Evolutionary conservation across 2,329 filamentous ascomycete genomes (phyloP).

Genomic region (Rhinocladiella mackenziei): DNA sequence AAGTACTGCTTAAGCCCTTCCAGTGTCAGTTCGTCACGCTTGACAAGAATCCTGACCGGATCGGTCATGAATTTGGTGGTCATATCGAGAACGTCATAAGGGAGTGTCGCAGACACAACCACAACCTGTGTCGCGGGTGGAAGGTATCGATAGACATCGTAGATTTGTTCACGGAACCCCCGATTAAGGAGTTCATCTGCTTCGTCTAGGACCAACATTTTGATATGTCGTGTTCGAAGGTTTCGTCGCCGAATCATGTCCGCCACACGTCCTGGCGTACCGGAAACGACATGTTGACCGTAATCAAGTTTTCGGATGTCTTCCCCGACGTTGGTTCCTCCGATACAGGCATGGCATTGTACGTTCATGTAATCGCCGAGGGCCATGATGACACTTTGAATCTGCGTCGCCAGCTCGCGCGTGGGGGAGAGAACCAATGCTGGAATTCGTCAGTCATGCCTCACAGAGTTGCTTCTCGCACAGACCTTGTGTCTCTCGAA

Average conservation of each 20-base stretch:
- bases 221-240: constrained; percentile 69
- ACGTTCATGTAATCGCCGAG: constrained; percentile 99
- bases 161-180: constrained; percentile 97
- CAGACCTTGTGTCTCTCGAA: constrained; percentile 76
- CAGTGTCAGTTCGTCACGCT: constrained; percentile 96
- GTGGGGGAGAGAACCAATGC: constrained; percentile 94
- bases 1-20: constrained; percentile 99
- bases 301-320: constrained; percentile 97
- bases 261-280: constrained; percentile 92
- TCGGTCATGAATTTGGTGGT: constrained; percentile 99
- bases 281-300: constrained; percentile 94
- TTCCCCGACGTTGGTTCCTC: constrained; percentile 94
- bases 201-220: constrained; percentile 73
- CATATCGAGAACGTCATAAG: constrained; percentile 97
- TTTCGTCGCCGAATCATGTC: constrained; percentile 75
- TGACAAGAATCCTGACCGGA: constrained; percentile 91
- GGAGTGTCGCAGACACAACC: constrained; percentile 91
- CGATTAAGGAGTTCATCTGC: constrained; percentile 80
- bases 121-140: constrained; percentile 98
- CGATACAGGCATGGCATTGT: constrained; percentile 97
- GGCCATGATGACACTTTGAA: constrained; percentile 98
- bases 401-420: constrained; percentile 94
- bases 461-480: background rate
- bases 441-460: constrained; percentile 26
- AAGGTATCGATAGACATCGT: constrained; percentile 96